phyloP scores from a whole-genome alignment of 1,284 basidiomycete genomes.

The Cryptococcus floricola region DNA sequence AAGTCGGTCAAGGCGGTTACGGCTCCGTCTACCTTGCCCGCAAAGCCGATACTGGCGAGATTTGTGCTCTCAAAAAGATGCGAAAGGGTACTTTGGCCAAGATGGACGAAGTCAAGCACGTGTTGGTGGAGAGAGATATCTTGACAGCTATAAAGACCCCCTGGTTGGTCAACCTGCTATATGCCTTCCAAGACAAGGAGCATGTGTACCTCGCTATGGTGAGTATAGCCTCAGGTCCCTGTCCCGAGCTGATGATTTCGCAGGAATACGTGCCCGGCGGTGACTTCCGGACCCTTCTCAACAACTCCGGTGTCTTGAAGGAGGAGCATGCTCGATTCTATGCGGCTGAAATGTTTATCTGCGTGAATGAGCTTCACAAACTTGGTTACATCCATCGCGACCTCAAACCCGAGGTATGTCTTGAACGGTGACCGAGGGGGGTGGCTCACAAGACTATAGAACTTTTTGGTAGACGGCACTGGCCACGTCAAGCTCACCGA shows the following conservation, averaged over 20 bases:
- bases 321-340: slow-evolving; percentile 94
- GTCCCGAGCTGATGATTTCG: background rate
- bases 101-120: slow-evolving; percentile 92
- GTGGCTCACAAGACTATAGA: slow-evolving; percentile 55
- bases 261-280: slow-evolving; percentile 92
- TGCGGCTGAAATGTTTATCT: slow-evolving; percentile 92
- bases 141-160: slow-evolving; percentile 91
- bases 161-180: slow-evolving; percentile 86
- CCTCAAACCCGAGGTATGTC: slow-evolving; percentile 84
- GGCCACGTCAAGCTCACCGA: slow-evolving; percentile 99
- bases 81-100: slow-evolving; percentile 84
- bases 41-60: slow-evolving; percentile 84
- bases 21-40: slow-evolving; percentile 91
- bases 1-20: slow-evolving; percentile 94
- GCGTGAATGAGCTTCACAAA: slow-evolving; percentile 86
- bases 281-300: slow-evolving; percentile 89
- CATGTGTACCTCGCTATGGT: slow-evolving; percentile 91
- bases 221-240: slow-evolving; percentile 6
- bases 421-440: slow-evolving; percentile 9
- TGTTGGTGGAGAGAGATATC: slow-evolving; percentile 94
- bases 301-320: slow-evolving; percentile 93
- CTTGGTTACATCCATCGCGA: slow-evolving; percentile 96
- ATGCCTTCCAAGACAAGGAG: slow-evolving; percentile 87
- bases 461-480: slow-evolving; percentile 91
- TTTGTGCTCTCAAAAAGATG: slow-evolving; percentile 96